Evolutionary conservation across 2,329 filamentous ascomycete genomes (phyloP), one percentile per base, ranked within the genome.

Genomic region (Pseudogymnoascus sp.): DNA sequence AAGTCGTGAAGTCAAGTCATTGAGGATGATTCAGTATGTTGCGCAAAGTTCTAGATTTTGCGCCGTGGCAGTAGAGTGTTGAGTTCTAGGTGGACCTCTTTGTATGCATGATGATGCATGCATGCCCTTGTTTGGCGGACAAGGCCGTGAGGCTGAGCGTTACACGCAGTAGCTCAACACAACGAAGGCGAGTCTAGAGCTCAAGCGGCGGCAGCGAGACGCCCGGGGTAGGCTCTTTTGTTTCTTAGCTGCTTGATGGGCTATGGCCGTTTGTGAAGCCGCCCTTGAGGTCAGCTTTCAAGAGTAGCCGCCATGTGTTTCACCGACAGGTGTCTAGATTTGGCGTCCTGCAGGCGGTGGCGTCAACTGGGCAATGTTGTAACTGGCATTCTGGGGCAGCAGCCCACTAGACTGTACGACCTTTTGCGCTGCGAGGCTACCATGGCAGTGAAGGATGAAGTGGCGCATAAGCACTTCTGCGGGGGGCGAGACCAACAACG

Each of bases 21-120:
- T 56, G 26, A 56, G 29, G 19, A 33, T 56, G 50, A 56, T 56
- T 56, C 50, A 56, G 50, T 33, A 26, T 56, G 6, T 56, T 33
- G 29, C 50, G 50, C 50, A 56, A 56, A 56, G 29, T 56, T 33
- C 21, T 33, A 7, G 29, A 9, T 19, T 56, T 56, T 33, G 26
- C 50, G 11, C 50, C 2, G 50, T 56, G 29, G 50, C 50, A 7
- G 50, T 15, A 17, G 29, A 56, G 50, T 19, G 50, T 53, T 53
- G 46, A 53, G 46, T 56, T 56, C 50, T 56, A 56, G 50, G 50
- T 56, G 50, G 50, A 56, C 23, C 50, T 56, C 50, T 56, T 19
- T 31, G 29, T 56, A 56, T 56, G 50, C 50, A 56, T 64, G 60
- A 23, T 62, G 59, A 62, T 33, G 40, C 50, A 56, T 56, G 50